A percentile compares a stretch with the other conserved stretches of the same genome.
phyloP scores from a whole-genome alignment of 2,329 filamentous ascomycete genomes.

The Fusarium sp. region DNA sequence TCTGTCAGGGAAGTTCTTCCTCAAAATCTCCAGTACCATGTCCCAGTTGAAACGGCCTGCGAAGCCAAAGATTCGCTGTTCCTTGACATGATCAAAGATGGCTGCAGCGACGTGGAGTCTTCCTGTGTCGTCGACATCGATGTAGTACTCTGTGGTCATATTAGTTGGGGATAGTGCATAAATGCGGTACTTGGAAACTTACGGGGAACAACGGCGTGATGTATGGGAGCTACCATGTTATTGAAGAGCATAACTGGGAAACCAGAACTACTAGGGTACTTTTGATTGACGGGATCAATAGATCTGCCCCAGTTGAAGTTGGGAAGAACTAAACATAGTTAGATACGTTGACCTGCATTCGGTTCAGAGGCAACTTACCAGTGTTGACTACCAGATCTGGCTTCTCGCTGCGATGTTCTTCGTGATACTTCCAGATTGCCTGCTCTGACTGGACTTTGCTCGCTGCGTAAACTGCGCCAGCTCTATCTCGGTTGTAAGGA shows the following conservation, averaged over 20 bases:
- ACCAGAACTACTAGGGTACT: slow-evolving; percentile 37
- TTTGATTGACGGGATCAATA: slow-evolving; percentile 36
- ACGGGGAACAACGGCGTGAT: slow-evolving; percentile 4
- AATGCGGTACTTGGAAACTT: not conserved
- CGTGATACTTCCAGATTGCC: slow-evolving; percentile 52
- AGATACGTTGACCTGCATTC: rapidly evolving
- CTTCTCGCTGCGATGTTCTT: slow-evolving; percentile 36
- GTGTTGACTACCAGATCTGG: slow-evolving; percentile 45
- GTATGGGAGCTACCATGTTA: slow-evolving; percentile 12
- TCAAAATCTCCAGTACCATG: slow-evolving; percentile 48
- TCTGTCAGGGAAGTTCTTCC: slow-evolving; percentile 33
- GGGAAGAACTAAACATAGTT: slow-evolving; percentile 36
- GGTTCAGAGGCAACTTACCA: not conserved
- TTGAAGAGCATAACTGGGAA: slow-evolving; percentile 37
- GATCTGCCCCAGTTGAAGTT: slow-evolving; percentile 43
- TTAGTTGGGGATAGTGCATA: rapidly evolving
- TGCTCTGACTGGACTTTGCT: slow-evolving; percentile 53
- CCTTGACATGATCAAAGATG: slow-evolving; percentile 56
- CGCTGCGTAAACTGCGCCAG: slow-evolving; percentile 49
- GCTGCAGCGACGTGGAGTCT: slow-evolving; percentile 64
- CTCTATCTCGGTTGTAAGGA: slow-evolving; percentile 47
- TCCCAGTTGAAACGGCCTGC: slow-evolving; percentile 60
- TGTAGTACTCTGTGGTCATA: slow-evolving; percentile 51
- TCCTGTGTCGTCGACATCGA: slow-evolving; percentile 61
- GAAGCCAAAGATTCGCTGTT: slow-evolving; percentile 66